Percentiles rank a stretch among this genome's conserved stretches.
phyloP scores from a whole-genome alignment of 108 stramenopile species.

The Hondaea fermentalgiana region DNA sequence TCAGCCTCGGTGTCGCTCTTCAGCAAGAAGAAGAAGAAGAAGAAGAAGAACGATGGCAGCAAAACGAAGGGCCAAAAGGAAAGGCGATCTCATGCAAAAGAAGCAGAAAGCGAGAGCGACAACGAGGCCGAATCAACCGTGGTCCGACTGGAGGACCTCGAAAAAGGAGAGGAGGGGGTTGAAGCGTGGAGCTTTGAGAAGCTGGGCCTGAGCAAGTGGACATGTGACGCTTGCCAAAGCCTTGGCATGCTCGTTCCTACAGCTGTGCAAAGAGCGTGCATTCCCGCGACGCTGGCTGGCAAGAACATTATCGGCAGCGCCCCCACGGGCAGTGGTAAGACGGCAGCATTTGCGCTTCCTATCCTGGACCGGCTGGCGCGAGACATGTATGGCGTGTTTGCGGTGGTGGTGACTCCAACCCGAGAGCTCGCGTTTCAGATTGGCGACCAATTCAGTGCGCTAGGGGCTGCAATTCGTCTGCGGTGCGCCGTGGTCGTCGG shows the following conservation, averaged over 20 bases:
- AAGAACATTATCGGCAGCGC: slow-evolving; percentile 48
- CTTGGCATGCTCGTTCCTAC: slow-evolving; percentile 47
- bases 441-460: slow-evolving; percentile 76
- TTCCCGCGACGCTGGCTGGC: slow-evolving; percentile 41
- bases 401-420: slow-evolving; percentile 79
- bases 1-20: not conserved
- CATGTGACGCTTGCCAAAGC: slow-evolving; percentile 20
- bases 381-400: slow-evolving; percentile 73
- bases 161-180: no score
- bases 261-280: slow-evolving; percentile 44
- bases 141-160: no score
- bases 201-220: slow-evolving; percentile 41
- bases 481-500: slow-evolving; percentile 75
- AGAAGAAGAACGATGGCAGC: not conserved
- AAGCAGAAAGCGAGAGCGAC: no score
- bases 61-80: not conserved
- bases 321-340: slow-evolving; percentile 52
- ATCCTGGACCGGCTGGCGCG: slow-evolving; percentile 42
- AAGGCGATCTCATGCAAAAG: not conserved
- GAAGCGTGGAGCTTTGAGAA: slow-evolving; percentile 23
- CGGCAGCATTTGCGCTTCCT: slow-evolving; percentile 52
- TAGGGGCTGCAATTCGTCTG: slow-evolving; percentile 66
- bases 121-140: no score
- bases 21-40: not conserved
- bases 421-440: slow-evolving; percentile 95